Base-by-base conservation (phyloP, 768 basidiomycete species). In the Phylloporus sp. region DNA sequence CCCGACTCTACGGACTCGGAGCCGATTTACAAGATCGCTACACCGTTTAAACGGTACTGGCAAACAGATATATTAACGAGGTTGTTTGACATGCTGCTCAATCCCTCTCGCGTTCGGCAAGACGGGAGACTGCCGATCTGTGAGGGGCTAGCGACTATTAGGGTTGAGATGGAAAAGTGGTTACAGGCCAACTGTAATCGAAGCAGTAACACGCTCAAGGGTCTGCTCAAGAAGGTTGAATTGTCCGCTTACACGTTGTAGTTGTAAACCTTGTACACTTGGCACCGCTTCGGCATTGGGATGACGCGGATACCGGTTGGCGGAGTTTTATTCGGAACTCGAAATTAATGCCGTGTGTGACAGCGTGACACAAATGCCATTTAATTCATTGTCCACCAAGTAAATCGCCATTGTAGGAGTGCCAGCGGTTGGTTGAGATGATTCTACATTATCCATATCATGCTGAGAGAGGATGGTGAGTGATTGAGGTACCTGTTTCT, bases 31-130 rank as follows among this genome's bases (percentile, higher is more conserved):
- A 86, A 80, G 74, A 80, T 93, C 46, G 74, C 80, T 15, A 82
- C 85, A 26, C 80, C 87, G n/a, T 78, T 95, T 62, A 93, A 93
- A 65, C 78, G 97, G 53, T 99, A 99, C 68, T 97, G 97, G 92
- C 94, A 98, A 70, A 80, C 76, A 40, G 87, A 90, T 22, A 69
- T 95, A 22, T 95, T 97, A 92, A 86, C 73, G 29, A 70, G 79
- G 47, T 62, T 97, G 39, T 97, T 99, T 66, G 88, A 95, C 59
- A 57, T 87, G 26, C 71, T 97, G 49, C 82, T 99, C 52, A 98
- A 98, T 68, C 88, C 97, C 1, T 71, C 75, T 32, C 58, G 74
- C n/a, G 78, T 81, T 16, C 75, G 78, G 13, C 63, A 75, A 12
- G 81, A 81, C 47, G 78, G 80, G 16, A 65, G 74, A 15, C 66